A percentile compares a stretch with the other conserved stretches of the same genome.
These are phyloP conservation scores for Tephrocybe rancida DNA, from an alignment of 768 basidiomycete species.

Conservation along the genomic window DNA sequence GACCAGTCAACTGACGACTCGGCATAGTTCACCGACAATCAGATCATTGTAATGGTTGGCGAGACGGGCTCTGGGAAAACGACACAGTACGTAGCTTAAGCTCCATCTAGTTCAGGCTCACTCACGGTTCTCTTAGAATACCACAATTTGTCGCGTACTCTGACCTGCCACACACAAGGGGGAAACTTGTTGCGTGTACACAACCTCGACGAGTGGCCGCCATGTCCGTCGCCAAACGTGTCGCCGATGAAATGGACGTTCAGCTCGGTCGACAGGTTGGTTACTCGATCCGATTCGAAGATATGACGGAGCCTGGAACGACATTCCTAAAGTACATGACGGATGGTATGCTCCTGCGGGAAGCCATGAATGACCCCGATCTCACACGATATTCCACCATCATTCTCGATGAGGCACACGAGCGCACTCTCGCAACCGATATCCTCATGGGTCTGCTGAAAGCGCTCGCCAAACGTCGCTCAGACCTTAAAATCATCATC, in stretches of 20 bases:
- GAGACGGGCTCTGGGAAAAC: conserved; percentile 97
- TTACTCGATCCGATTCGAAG: conserved; percentile 98
- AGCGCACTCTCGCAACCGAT: conserved; percentile 96
- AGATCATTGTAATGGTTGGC: conserved; percentile 90
- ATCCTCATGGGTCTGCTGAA: conserved; percentile 98
- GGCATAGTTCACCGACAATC: conserved; percentile 69
- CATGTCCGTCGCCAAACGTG: conserved; percentile 98
- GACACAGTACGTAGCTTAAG: conserved; percentile 69
- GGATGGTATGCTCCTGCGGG: conserved; percentile 97
- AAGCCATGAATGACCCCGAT: conserved; percentile 95
- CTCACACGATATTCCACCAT: conserved; percentile 93
- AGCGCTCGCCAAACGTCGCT: conserved; percentile 72
- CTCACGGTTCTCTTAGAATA: conserved; percentile 57
- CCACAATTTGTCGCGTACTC: conserved; percentile 96
- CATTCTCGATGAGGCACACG: conserved; percentile 98
- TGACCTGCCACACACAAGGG: conserved; percentile 87
- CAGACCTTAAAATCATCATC: conserved; percentile 94
- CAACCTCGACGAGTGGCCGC: conserved; percentile 96
- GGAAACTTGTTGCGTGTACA: conserved; percentile 94
- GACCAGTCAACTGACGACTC: conserved; percentile 26
- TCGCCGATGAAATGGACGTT: conserved; percentile 99
- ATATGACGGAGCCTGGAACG: conserved; percentile 86
- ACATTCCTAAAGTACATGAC: conserved; percentile 99
- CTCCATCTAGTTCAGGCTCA: background rate
- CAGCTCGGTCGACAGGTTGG: conserved; percentile 93